Percentiles rank a stretch among this genome's conserved stretches.
phyloP scores from a whole-genome alignment of 768 basidiomycete species.

The Lentinula guzmanii region DNA sequence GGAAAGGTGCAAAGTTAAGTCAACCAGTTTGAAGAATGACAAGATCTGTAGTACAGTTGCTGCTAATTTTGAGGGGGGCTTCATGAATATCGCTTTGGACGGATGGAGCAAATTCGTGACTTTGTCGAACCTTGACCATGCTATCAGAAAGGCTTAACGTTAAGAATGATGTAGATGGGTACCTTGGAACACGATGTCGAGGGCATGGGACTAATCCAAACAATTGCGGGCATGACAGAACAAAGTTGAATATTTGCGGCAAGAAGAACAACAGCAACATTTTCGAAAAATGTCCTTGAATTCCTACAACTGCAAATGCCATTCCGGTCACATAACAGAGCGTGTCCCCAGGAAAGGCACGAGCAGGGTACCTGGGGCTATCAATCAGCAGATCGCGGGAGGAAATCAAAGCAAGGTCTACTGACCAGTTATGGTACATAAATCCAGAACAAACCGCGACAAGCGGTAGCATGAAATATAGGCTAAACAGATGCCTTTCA shows the following conservation, averaged over 20 bases:
- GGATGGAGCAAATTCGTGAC: slow-evolving; percentile 75
- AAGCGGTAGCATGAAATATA: slow-evolving; percentile 96
- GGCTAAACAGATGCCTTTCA: slow-evolving; percentile 88
- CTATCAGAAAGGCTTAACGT: neutral
- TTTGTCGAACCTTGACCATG: slow-evolving; percentile 55
- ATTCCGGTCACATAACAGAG: slow-evolving; percentile 97
- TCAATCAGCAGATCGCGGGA: neutral
- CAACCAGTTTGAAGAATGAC: slow-evolving; percentile 58
- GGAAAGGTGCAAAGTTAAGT: slow-evolving; percentile 48
- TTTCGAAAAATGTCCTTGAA: slow-evolving; percentile 96
- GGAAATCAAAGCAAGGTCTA: slow-evolving; percentile 5
- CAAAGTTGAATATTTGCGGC: slow-evolving; percentile 96
- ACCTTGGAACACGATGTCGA: slow-evolving; percentile 90
- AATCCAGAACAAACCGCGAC: slow-evolving; percentile 88
- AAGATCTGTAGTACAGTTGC: slow-evolving; percentile 52
- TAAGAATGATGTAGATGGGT: slow-evolving; percentile 15
- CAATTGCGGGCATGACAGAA: slow-evolving; percentile 90
- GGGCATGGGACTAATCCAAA: slow-evolving; percentile 96
- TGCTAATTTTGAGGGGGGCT: slow-evolving; percentile 51
- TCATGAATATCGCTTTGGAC: slow-evolving; percentile 58
- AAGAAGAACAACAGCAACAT: slow-evolving; percentile 95
- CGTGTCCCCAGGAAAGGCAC: slow-evolving; percentile 94
- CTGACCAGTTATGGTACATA: slow-evolving; percentile 94
- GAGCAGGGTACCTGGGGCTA: slow-evolving; percentile 81
- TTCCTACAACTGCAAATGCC: slow-evolving; percentile 97